Conservation (phyloP, 306 rosid species). For the Lathyrus oleraceus region DNA sequence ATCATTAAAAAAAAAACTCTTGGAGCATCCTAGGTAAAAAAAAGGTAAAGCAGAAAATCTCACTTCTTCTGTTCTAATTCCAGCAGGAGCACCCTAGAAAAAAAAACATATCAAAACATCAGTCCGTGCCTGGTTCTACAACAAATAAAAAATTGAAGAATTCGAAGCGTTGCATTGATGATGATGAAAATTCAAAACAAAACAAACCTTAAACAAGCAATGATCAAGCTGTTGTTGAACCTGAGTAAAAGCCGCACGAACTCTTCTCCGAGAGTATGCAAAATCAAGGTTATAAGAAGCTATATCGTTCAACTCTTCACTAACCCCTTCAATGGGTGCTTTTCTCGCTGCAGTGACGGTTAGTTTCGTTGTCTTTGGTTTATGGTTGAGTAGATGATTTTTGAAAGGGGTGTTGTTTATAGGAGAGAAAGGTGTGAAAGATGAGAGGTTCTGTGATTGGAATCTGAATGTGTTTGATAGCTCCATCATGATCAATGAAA, state of each 20-base stretch:
- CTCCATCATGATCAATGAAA: constrained; percentile 36
- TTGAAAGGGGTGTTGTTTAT: constrained; percentile 26
- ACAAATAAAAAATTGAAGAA: constrained; percentile 2
- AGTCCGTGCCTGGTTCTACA: constrained; percentile 21
- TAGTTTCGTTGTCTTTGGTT: constrained; percentile 26
- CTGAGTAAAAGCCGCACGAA: constrained; percentile 57
- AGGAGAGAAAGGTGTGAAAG: constrained; percentile 35
- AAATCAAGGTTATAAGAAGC: constrained; percentile 67
- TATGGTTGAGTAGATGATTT: neutral
- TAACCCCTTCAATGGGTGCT: constrained; percentile 51
- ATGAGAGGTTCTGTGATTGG: constrained; percentile 38
- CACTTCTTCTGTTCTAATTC: constrained; percentile 85
- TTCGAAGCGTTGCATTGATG: neutral
- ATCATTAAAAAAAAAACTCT: too few species aligned
- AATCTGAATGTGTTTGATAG: constrained; percentile 34
- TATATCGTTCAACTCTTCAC: constrained; percentile 54
- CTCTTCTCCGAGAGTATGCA: constrained; percentile 62
- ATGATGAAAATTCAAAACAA: constrained; percentile 5
- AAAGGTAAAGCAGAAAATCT: constrained; percentile 36
- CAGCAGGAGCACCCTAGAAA: constrained; percentile 73
- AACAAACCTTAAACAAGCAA: constrained; percentile 68
- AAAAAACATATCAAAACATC: constrained; percentile 24
- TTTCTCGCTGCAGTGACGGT: constrained; percentile 42
- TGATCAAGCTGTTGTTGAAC: constrained; percentile 64
- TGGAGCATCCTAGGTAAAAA: neutral